Evolutionary conservation across 176 grass and related monocot species (phyloP).

Genomic region (Juncus effusus): DNA sequence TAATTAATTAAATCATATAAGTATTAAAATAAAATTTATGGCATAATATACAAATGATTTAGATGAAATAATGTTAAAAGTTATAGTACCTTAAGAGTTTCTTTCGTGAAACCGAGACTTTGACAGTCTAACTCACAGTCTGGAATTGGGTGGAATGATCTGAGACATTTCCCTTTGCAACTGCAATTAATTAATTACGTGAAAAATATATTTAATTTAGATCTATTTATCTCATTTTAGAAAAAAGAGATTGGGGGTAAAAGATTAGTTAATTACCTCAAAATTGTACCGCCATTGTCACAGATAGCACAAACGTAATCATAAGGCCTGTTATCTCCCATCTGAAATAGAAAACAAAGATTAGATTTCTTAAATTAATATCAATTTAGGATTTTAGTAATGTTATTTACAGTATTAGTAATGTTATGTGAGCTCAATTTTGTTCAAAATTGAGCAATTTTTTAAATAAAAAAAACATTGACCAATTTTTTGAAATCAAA

Average conservation of each 20-base stretch:
- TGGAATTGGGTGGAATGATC: slow-evolving; percentile 50
- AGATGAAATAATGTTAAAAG: slow-evolving; percentile 1
- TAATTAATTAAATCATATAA: background rate
- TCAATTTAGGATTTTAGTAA: no score
- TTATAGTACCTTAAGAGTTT: slow-evolving; percentile 36
- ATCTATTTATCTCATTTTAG: slow-evolving; percentile 3
- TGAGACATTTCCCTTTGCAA: slow-evolving; percentile 51
- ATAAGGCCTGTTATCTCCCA: slow-evolving; percentile 1
- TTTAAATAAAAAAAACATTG: no score
- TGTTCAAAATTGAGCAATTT: no score
- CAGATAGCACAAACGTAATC: slow-evolving; percentile 52
- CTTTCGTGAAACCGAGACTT: slow-evolving; percentile 34
- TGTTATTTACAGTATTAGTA: no score
- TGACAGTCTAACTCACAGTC: slow-evolving; percentile 27
- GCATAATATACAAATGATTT: slow-evolving; percentile 1
- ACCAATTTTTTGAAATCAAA: no score
- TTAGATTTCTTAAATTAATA: no score
- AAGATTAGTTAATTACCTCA: slow-evolving; percentile 36
- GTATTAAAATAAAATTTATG: slow-evolving; percentile 20
- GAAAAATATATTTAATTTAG: slow-evolving; percentile 28
- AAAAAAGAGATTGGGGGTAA: slow-evolving; percentile 6
- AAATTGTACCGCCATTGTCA: slow-evolving; percentile 42
- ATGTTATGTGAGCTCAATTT: no score
- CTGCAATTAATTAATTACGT: slow-evolving; percentile 31
- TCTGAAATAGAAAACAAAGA: no score